Evolutionary conservation across 768 basidiomycete genomes (phyloP).

Genomic region (Tricholoma saponaceum): DNA sequence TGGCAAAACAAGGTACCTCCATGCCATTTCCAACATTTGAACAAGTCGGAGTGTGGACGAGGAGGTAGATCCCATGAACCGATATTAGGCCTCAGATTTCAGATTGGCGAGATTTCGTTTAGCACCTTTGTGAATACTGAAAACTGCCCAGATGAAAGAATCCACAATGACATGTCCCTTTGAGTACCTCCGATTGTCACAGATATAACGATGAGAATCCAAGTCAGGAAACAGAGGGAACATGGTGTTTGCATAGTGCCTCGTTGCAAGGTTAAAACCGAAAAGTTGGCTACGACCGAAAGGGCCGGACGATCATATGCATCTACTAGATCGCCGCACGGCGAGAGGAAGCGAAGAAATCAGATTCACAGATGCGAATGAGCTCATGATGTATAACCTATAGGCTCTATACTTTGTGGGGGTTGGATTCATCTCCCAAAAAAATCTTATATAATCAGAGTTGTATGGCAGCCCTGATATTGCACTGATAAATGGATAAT

Average conservation of each 20-base stretch:
- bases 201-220: conserved; percentile 13
- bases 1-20: conserved; percentile 20
- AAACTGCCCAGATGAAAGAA: conserved; percentile 12
- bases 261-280: conserved; percentile 18
- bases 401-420: neutral
- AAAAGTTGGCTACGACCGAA: conserved; percentile 14
- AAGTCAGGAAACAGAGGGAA: conserved; percentile 13
- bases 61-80: conserved; percentile 24
- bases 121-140: conserved; percentile 16
- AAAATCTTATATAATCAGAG: conserved; percentile 6
- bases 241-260: conserved; percentile 14
- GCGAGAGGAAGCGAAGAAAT: conserved; percentile 8
- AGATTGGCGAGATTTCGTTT: conserved; percentile 33
- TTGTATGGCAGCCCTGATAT: conserved; percentile 1
- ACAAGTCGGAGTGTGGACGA: conserved; percentile 17
- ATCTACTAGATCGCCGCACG: conserved; percentile 19
- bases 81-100: conserved; percentile 26
- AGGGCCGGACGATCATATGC: conserved; percentile 15
- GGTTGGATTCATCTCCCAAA: neutral
- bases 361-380: conserved; percentile 11
- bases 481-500: conserved; percentile 1
- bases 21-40: conserved; percentile 14
- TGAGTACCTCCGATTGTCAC: conserved; percentile 24
- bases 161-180: conserved; percentile 21
- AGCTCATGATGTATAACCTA: conserved; percentile 1